Conservation (phyloP, 768 basidiomycete species). For the Phanerochaete sordida region DNA sequence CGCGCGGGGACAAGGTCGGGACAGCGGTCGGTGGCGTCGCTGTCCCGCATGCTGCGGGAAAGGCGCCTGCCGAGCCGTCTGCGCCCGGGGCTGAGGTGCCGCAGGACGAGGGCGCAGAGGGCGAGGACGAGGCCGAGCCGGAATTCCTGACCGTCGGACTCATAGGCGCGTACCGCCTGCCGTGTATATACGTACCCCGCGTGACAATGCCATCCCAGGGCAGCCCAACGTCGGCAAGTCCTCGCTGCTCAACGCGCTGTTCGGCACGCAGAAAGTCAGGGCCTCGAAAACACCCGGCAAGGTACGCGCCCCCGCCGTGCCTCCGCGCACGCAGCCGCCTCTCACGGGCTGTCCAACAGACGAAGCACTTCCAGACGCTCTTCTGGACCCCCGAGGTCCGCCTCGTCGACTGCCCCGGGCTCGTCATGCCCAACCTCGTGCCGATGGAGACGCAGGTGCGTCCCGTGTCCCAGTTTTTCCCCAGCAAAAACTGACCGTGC, state of each 20-base stretch:
- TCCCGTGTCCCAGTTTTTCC: background rate
- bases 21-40: conserved; percentile 40
- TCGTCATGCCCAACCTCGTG: conserved; percentile 83
- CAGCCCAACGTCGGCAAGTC: conserved; percentile 98
- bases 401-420: conserved; percentile 92
- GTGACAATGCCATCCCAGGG: conserved; percentile 38
- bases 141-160: conserved; percentile 76
- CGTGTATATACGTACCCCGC: background rate
- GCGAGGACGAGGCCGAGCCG: conserved; percentile 36
- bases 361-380: conserved; percentile 93
- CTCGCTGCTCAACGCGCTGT: conserved; percentile 86
- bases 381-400: conserved; percentile 86
- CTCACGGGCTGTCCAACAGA: conserved; percentile 39
- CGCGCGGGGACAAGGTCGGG: conserved; percentile 42
- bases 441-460: conserved; percentile 81
- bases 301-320: conserved; percentile 32
- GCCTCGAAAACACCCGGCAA: conserved; percentile 88
- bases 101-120: conserved; percentile 12
- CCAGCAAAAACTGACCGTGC: background rate
- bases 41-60: conserved; percentile 27
- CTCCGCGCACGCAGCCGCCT: background rate
- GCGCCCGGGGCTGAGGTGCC: background rate
- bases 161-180: conserved; percentile 46
- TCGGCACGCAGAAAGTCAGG: conserved; percentile 72
- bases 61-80: background rate